Percentiles rank a stretch among this genome's conserved stretches.
Conservation (phyloP, 495 filamentous ascomycete genomes). For the Symbiotaphrina buchneri region DNA sequence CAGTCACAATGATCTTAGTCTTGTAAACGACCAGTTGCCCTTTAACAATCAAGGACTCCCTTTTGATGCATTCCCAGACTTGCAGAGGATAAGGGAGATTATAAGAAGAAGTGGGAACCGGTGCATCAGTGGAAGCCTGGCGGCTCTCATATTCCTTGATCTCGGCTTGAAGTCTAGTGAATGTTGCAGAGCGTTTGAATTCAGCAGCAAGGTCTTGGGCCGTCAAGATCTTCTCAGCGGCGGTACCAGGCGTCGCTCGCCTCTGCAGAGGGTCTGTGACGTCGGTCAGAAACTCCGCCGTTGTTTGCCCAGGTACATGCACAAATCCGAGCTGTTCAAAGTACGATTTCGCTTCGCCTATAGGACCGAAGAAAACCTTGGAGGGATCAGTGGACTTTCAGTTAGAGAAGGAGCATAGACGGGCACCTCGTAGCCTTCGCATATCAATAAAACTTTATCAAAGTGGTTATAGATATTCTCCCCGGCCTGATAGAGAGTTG, state of each 20-base stretch:
- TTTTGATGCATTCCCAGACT: no score
- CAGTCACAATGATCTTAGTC: constrained; percentile 14
- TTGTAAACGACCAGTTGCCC: no score
- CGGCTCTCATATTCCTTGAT: no score
- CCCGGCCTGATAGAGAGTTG: constrained; percentile 52
- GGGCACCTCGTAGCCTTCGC: constrained; percentile 41
- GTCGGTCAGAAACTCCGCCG: constrained; percentile 45
- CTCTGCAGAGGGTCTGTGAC: constrained; percentile 40
- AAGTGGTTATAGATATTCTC: constrained; percentile 46
- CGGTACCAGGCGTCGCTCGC: no score
- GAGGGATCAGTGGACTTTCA: no score
- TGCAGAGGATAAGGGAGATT: no score
- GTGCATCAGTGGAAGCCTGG: no score
- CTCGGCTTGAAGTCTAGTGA: constrained; percentile 11
- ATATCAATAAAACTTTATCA: constrained; percentile 49
- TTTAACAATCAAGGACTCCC: no score
- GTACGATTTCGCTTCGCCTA: constrained; percentile 30
- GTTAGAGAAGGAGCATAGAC: no score
- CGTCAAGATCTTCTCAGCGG: no score
- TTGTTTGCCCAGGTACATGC: constrained; percentile 36
- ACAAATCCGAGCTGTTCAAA: constrained; percentile 40
- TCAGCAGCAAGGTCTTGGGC: constrained; percentile 29
- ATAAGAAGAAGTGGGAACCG: no score
- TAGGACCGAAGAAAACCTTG: constrained; percentile 40
- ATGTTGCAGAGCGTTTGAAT: constrained; percentile 23